A percentile compares a stretch with the other conserved stretches of the same genome.
phyloP scores from a whole-genome alignment of 2,329 filamentous ascomycete species.

The Trichocomaceae sp. region DNA sequence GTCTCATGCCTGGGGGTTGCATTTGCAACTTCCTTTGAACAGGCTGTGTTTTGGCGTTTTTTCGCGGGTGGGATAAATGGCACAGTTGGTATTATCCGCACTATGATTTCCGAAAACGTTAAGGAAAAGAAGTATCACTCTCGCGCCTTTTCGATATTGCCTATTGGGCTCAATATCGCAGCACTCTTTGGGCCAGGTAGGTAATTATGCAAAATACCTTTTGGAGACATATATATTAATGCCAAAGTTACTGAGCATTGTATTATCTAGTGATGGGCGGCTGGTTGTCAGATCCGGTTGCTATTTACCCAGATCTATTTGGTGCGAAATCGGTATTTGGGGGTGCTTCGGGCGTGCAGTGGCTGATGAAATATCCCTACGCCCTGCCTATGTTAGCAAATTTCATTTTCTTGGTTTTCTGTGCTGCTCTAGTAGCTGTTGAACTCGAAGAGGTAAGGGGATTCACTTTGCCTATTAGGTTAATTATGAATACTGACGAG shows the following conservation, averaged over 20 bases:
- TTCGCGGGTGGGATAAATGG: conserved; percentile 64
- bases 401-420: conserved; percentile 50
- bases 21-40: conserved; percentile 57
- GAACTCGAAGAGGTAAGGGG: conserved; percentile 55
- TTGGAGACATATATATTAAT: no score
- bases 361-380: conserved; percentile 60
- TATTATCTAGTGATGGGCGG: conserved; percentile 51
- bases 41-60: conserved; percentile 59
- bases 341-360: conserved; percentile 50
- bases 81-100: conserved; percentile 55
- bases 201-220: no score
- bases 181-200: conserved; percentile 46
- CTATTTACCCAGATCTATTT: conserved; percentile 58
- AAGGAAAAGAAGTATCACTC: conserved; percentile 58
- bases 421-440: conserved; percentile 52
- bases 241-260: not conserved
- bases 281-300: conserved; percentile 59
- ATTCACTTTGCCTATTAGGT: not conserved
- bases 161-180: conserved; percentile 62
- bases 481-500: not conserved
- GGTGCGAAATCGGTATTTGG: conserved; percentile 53
- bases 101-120: conserved; percentile 64
- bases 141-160: conserved; percentile 53
- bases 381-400: conserved; percentile 63
- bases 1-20: conserved; percentile 62